Percentiles rank a stretch among this genome's conserved stretches.
phyloP scores from a whole-genome alignment of 768 basidiomycete genomes.

The Tulasnella sp. region DNA sequence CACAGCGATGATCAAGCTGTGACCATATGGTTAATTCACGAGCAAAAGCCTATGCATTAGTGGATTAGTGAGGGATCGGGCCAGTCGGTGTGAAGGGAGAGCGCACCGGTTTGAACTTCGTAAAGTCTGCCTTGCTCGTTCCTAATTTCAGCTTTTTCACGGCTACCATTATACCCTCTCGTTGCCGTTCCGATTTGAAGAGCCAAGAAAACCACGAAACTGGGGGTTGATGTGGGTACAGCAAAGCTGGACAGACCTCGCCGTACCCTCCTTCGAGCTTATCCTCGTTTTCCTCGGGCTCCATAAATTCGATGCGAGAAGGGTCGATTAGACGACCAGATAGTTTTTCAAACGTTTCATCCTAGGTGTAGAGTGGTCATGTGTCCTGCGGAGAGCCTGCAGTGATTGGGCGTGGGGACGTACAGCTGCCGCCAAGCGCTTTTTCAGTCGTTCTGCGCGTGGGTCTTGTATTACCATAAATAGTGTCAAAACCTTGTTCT shows the following conservation, averaged over 20 bases:
- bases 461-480: background rate
- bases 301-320: background rate
- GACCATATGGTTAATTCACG: slow-evolving; percentile 1
- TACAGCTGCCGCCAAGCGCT: background rate
- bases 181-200: background rate
- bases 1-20: background rate
- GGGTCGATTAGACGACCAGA: background rate
- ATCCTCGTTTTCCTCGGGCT: background rate
- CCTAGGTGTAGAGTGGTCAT: background rate
- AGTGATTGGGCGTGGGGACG: background rate
- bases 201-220: background rate
- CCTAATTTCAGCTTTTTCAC: background rate
- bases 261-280: background rate
- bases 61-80: background rate
- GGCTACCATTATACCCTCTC: background rate
- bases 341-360: background rate
- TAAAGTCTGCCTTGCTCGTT: background rate
- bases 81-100: background rate
- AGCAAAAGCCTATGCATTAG: background rate
- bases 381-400: background rate
- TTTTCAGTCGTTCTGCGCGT: background rate
- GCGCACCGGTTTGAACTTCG: background rate
- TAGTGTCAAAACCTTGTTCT: background rate
- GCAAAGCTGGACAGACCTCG: background rate
- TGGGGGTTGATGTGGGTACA: background rate